Conservation (phyloP, 139 green algal genomes). For the Micromonas pusilla region DNA sequence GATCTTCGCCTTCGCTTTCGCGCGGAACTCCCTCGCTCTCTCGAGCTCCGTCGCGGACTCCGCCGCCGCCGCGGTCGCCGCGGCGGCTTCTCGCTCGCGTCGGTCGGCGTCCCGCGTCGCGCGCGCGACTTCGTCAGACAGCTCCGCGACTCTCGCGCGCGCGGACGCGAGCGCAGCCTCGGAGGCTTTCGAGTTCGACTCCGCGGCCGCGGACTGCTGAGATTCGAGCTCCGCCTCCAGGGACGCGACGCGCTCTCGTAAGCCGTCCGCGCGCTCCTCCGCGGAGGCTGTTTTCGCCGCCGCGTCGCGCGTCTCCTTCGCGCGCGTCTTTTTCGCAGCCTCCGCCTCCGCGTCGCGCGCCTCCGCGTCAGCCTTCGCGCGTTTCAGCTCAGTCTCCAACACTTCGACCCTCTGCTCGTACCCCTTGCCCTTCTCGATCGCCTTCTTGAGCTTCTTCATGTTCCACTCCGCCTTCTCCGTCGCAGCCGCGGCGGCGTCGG, state of each 20-base stretch:
- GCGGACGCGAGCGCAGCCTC: neutral
- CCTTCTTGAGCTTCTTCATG: neutral
- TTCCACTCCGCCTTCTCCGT: neutral
- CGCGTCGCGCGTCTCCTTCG: neutral
- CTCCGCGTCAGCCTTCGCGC: too few relatives aligned
- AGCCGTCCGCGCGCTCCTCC: neutral
- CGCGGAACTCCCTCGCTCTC: neutral
- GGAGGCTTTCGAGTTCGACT: too few relatives aligned
- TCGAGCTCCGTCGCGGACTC: neutral
- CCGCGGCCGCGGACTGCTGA: neutral
- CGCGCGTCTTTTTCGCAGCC: neutral
- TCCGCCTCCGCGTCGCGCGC: neutral
- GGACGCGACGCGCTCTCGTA: neutral
- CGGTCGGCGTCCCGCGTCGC: neutral
- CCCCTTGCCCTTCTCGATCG: constrained; percentile 8
- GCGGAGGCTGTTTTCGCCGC: neutral
- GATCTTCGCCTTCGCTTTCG: neutral
- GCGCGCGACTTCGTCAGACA: neutral
- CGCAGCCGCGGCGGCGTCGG: neutral
- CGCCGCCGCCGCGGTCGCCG: neutral
- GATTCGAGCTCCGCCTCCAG: neutral
- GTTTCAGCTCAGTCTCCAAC: neutral
- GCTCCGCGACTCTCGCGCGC: neutral
- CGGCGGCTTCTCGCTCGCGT: neutral
- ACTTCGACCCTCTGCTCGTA: neutral